phyloP scores from a whole-genome alignment of 2,329 filamentous ascomycete species.

The Alternaria hordeiaustralica region DNA sequence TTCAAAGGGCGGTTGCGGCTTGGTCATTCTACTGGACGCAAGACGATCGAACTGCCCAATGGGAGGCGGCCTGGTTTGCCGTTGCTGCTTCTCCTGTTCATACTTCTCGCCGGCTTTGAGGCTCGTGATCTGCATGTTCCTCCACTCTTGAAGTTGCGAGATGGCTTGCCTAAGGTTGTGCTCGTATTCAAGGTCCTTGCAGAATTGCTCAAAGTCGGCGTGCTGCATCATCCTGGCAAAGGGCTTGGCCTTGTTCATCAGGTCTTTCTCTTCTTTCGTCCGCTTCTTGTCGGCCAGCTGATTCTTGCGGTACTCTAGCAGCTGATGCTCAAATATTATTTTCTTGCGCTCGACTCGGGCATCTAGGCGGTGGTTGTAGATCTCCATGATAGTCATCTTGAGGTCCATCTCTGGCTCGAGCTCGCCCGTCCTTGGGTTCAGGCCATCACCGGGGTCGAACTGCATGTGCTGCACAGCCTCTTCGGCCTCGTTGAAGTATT shows the following conservation, averaged over 20 bases:
- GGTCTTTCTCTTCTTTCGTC: conserved; percentile 91
- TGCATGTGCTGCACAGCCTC: conserved; percentile 98
- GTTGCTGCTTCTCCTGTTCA: conserved; percentile 81
- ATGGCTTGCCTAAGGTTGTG: conserved; percentile 91
- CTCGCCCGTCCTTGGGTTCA: conserved; percentile 82
- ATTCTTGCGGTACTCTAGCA: conserved; percentile 94
- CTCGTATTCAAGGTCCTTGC: conserved; percentile 85
- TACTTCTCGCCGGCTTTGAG: conserved; percentile 89
- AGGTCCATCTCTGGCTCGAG: conserved; percentile 95
- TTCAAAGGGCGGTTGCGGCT: conserved; percentile 68
- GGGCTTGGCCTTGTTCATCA: conserved; percentile 92
- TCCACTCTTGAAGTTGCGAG: conserved; percentile 90
- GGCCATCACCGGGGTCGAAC: conserved; percentile 93
- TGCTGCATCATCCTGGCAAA: conserved; percentile 97
- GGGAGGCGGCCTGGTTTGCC: conserved; percentile 70
- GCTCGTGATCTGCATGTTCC: conserved; percentile 81
- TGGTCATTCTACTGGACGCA: conserved; percentile 72
- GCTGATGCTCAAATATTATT: conserved; percentile 92
- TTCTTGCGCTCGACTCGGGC: conserved; percentile 93
- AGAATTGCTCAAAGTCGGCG: conserved; percentile 85
- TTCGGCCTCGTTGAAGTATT: conserved; percentile 97
- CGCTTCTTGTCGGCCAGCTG: conserved; percentile 89
- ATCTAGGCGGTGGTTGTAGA: conserved; percentile 92
- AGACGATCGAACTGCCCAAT: conserved; percentile 87
- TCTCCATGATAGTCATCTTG: conserved; percentile 97